Evolutionary conservation across 2,329 filamentous ascomycete species (phyloP).

Genomic region (Aureobasidium lini): DNA sequence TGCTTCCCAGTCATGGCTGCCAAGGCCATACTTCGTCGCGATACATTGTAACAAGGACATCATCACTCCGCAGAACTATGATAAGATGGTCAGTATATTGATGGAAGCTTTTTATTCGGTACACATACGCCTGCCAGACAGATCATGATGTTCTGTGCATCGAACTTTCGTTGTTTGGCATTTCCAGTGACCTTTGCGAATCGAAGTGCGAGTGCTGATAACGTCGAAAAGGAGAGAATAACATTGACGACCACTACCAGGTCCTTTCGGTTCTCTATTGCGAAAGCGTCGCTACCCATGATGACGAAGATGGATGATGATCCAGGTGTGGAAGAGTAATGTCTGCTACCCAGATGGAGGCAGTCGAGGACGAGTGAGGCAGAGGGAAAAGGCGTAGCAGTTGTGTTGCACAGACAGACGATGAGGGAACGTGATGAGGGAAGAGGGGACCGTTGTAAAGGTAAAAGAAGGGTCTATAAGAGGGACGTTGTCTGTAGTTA

Average conservation of each 20-base stretch:
- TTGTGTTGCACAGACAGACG: conserved; percentile 6
- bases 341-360: not conserved
- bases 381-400: not conserved
- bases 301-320: not conserved
- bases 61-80: conserved; percentile 15
- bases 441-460: conserved; percentile 6
- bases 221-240: conserved; percentile 2
- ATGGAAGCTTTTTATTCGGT: not conserved
- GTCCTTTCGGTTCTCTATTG: conserved; percentile 8
- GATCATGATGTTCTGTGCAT: conserved; percentile 14
- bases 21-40: conserved; percentile 16
- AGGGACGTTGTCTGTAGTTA: conserved; percentile 7
- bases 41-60: conserved; percentile 17
- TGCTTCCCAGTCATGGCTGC: conserved; percentile 11
- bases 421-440: conserved; percentile 5
- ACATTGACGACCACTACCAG: conserved; percentile 12
- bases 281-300: conserved; percentile 4
- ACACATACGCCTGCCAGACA: conserved; percentile 7
- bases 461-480: conserved; percentile 6
- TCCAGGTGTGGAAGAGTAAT: not conserved
- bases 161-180: conserved; percentile 11
- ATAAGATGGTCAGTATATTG: not conserved
- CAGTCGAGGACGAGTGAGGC: not conserved
- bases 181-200: conserved; percentile 11
- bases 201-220: conserved; percentile 2